Conservation (phyloP, 1,139 yeast genomes). For the Arxiozyma slooffiae region DNA sequence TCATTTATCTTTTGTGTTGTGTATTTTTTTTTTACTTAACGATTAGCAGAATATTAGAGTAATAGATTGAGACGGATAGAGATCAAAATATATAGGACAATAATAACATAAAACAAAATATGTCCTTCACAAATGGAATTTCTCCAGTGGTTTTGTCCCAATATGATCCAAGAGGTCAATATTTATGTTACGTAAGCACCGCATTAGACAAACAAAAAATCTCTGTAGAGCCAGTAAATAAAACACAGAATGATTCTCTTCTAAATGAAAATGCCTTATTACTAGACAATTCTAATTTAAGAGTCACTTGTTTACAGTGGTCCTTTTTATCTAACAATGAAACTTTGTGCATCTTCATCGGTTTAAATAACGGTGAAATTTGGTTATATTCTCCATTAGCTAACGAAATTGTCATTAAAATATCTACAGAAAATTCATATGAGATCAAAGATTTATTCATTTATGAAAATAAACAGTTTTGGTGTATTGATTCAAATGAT, state of each 20-base stretch:
- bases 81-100: no score
- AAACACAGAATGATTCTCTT: conserved; percentile 35
- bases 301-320: conserved; percentile 53
- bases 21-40: neutral
- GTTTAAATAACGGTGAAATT: conserved; percentile 57
- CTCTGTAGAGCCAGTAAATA: conserved; percentile 49
- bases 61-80: neutral
- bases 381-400: conserved; percentile 60
- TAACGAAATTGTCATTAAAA: conserved; percentile 44
- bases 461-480: conserved; percentile 33
- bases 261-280: conserved; percentile 27
- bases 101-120: neutral
- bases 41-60: neutral
- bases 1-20: neutral
- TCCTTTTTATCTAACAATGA: conserved; percentile 30
- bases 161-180: conserved; percentile 41
- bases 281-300: conserved; percentile 44
- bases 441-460: conserved; percentile 45
- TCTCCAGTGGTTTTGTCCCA: conserved; percentile 27
- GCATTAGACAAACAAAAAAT: conserved; percentile 70
- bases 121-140: conserved; percentile 6
- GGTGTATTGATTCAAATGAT: conserved; percentile 61
- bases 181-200: conserved; percentile 57
- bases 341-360: conserved; percentile 44
- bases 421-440: conserved; percentile 43